A percentile compares a stretch with the other conserved stretches of the same genome.
phyloP scores from a whole-genome alignment of 148 eudicot species.

The Pharnaceum exiguum region DNA sequence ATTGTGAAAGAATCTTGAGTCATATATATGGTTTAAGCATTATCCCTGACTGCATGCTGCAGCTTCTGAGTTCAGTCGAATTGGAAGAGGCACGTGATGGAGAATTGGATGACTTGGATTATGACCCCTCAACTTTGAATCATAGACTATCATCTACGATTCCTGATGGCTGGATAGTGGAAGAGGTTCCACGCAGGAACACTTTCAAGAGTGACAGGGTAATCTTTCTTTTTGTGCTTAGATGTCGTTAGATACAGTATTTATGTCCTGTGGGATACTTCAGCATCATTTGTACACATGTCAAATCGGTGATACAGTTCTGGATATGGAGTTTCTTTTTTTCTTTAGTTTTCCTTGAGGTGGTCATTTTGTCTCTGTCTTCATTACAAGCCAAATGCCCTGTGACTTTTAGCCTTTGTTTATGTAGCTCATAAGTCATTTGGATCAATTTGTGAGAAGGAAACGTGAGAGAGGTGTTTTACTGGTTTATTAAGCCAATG shows the following conservation, averaged over 20 bases:
- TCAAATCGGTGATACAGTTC: not conserved
- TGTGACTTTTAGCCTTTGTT: no score
- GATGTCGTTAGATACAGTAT: not conserved
- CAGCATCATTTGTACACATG: not conserved
- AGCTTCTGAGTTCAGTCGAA: slow-evolving; percentile 29
- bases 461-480: no score
- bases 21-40: slow-evolving; percentile 1
- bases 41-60: not conserved
- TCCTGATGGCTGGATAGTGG: slow-evolving; percentile 59
- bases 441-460: not conserved
- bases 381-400: not conserved
- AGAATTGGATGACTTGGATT: slow-evolving; percentile 10
- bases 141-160: slow-evolving; percentile 21
- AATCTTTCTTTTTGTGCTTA: not conserved
- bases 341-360: no score
- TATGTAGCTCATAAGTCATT: not conserved
- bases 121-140: slow-evolving; percentile 15
- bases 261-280: not conserved
- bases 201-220: slow-evolving; percentile 58
- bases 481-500: no score
- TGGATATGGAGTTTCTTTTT: no score
- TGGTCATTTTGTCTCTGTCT: no score
- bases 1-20: not conserved
- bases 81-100: slow-evolving; percentile 16
- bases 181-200: slow-evolving; percentile 42